Evolutionary conservation across 164 flowering plant species (phyloP).

Genomic region (Kingdonia uniflora): DNA sequence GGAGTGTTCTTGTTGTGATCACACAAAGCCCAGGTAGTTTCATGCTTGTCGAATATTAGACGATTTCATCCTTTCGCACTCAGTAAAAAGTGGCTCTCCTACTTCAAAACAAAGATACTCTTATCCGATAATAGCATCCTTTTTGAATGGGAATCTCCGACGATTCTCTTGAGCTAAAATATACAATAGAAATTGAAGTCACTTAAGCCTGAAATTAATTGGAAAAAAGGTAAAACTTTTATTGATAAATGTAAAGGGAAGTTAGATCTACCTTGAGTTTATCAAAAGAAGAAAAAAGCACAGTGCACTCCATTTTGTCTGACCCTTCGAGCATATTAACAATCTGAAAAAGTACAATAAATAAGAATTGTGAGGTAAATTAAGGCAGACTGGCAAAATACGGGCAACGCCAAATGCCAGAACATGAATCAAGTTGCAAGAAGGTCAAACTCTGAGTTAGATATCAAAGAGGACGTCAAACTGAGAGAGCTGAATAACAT

Average conservation of each 20-base stretch:
- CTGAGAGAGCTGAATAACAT: background rate
- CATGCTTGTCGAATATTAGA: too few relatives aligned
- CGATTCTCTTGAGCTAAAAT: slow-evolving; percentile 79
- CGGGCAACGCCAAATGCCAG: too few relatives aligned
- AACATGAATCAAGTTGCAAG: too few relatives aligned
- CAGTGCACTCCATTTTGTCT: slow-evolving; percentile 49
- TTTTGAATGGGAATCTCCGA: slow-evolving; percentile 51
- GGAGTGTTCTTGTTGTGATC: too few relatives aligned
- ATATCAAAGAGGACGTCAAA: background rate
- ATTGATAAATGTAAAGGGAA: too few relatives aligned
- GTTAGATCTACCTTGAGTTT: slow-evolving; percentile 39
- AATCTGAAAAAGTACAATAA: slow-evolving; percentile 35
- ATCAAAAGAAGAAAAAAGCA: slow-evolving; percentile 71
- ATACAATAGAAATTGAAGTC: background rate
- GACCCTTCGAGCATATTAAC: slow-evolving; percentile 82
- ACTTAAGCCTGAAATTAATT: background rate
- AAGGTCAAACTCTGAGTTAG: too few relatives aligned
- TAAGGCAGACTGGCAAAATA: too few relatives aligned
- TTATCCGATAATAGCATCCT: slow-evolving; percentile 63
- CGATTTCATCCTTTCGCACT: too few relatives aligned
- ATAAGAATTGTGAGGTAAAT: background rate
- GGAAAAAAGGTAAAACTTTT: background rate
- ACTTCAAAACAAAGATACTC: slow-evolving; percentile 34
- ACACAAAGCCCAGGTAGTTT: too few relatives aligned
- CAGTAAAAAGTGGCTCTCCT: too few relatives aligned